Base-by-base conservation (phyloP, 768 basidiomycete species). In the Cantharellus cinnabarinus region DNA sequence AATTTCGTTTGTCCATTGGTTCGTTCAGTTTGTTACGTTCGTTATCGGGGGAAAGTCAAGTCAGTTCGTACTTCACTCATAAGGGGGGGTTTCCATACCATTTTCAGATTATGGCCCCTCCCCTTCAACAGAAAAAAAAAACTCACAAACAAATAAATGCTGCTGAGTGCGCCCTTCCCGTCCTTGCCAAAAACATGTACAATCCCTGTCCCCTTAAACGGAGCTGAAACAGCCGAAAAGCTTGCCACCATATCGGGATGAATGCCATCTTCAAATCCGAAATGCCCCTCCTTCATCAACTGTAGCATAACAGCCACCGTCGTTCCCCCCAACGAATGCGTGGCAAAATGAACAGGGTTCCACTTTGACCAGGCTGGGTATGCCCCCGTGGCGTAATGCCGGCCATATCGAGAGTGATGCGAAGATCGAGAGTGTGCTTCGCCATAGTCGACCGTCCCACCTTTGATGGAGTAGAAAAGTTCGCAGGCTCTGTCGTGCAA, bases 401-500 rank as follows among this genome's bases (percentile, higher is more conserved):
- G 52, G 10, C 52, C 52, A 54, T 54, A 54, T 10, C 52, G 52
- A 37, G 52, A 1, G 64, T 77, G 76, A 1, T 64, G 64, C 60
- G 73, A 68, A 15, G 58, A 58, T n/a, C 50, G 56, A n/a, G 74
- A 67, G 61, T 77, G 77, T 41, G 69, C 66, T 37, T 64, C 70
- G 2, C 76, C 76, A 60, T 79, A 77, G 62, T 77, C 76, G 5
- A 78, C 74, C 58, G 67, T 73, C 2, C 76, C 76, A 29, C 77
- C 77, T 34, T 67, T 61, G 5, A 79, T 62, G 4, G 70, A 66
- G 62, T 75, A 76, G 66, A 71, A 77, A 5, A 76, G 65, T 62
- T 78, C 76, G 64, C 77, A 77, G 7, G 76, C 77, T 48, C 77
- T 64, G 62, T 79, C 77, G 59, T 77, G 76, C 52, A 79, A 61